phyloP scores from a whole-genome alignment of 1,139 yeast genomes.

The Lodderomyces oxycetoniae region DNA sequence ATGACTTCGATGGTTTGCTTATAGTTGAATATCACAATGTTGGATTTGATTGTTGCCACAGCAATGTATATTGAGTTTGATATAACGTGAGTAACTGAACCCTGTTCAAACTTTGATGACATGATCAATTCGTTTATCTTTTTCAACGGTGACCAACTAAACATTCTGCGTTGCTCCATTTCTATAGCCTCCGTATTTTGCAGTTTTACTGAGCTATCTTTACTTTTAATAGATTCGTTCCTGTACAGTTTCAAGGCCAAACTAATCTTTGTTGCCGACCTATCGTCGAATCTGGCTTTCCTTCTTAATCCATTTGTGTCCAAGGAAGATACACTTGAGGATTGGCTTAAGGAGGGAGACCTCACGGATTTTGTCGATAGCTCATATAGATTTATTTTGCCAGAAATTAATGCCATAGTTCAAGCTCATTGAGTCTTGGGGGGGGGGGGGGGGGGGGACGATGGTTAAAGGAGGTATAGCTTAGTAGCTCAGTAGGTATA shows the following conservation, averaged over 20 bases:
- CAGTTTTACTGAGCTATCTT: background rate
- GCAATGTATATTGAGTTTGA: slow-evolving; percentile 49
- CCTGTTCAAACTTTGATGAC: slow-evolving; percentile 36
- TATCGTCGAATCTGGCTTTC: slow-evolving; percentile 34
- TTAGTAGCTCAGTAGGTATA: no score
- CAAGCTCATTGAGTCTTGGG: no score
- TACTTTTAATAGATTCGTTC: background rate
- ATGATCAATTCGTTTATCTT: slow-evolving; percentile 20
- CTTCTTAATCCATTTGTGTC: slow-evolving; percentile 13
- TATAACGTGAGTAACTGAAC: slow-evolving; percentile 44
- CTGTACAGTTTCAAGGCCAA: slow-evolving; percentile 16
- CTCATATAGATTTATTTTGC: slow-evolving; percentile 8
- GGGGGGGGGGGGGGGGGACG: no score
- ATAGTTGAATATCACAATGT: slow-evolving; percentile 58
- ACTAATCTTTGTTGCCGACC: slow-evolving; percentile 32
- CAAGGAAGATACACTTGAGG: slow-evolving; percentile 8
- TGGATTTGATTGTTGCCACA: slow-evolving; percentile 61
- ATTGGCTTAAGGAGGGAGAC: slow-evolving; percentile 10
- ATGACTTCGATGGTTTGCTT: slow-evolving; percentile 48
- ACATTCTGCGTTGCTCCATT: slow-evolving; percentile 10
- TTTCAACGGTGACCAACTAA: slow-evolving; percentile 26
- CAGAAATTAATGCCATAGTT: no score
- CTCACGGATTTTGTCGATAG: slow-evolving; percentile 9
- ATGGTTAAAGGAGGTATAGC: no score
- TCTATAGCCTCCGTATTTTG: background rate